phyloP scores from a whole-genome alignment of 192 early-diverging fungal species.

The Rhizoclosmatium sp. region DNA sequence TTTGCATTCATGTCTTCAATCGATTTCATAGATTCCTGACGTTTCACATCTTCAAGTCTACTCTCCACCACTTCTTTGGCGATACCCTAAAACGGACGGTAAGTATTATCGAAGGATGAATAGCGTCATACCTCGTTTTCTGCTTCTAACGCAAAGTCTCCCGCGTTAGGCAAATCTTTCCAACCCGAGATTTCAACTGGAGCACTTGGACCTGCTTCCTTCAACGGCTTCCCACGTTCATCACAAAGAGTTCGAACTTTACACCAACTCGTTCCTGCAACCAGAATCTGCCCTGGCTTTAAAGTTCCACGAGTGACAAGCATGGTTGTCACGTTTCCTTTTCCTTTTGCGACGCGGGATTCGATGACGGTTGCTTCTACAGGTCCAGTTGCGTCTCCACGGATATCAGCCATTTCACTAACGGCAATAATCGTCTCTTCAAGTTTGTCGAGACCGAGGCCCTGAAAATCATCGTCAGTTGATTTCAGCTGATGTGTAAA shows the following conservation, averaged over 20 bases:
- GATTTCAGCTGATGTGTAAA: neutral
- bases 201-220: constrained; percentile 81
- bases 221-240: constrained; percentile 74
- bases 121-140: constrained; percentile 58
- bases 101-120: neutral
- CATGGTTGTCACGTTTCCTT: constrained; percentile 84
- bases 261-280: constrained; percentile 88
- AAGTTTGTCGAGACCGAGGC: constrained; percentile 83
- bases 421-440: constrained; percentile 88
- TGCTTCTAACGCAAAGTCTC: constrained; percentile 86
- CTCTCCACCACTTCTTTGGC: constrained; percentile 80
- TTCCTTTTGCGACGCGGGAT: constrained; percentile 85
- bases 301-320: constrained; percentile 92
- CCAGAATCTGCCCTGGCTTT: constrained; percentile 75
- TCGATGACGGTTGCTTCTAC: constrained; percentile 91
- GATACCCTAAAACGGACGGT: constrained; percentile 55
- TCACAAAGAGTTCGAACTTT: constrained; percentile 86
- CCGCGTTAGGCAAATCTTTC: constrained; percentile 90
- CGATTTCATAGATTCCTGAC: constrained; percentile 66
- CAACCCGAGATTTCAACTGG: constrained; percentile 92
- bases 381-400: constrained; percentile 78
- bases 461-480: constrained; percentile 41
- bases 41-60: constrained; percentile 69
- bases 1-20: constrained; percentile 82
- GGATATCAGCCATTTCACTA: constrained; percentile 89